These are phyloP conservation scores for Cryptococcus sp. DNA, from an alignment of 1,284 basidiomycete species.

Conservation along the genomic window DNA sequence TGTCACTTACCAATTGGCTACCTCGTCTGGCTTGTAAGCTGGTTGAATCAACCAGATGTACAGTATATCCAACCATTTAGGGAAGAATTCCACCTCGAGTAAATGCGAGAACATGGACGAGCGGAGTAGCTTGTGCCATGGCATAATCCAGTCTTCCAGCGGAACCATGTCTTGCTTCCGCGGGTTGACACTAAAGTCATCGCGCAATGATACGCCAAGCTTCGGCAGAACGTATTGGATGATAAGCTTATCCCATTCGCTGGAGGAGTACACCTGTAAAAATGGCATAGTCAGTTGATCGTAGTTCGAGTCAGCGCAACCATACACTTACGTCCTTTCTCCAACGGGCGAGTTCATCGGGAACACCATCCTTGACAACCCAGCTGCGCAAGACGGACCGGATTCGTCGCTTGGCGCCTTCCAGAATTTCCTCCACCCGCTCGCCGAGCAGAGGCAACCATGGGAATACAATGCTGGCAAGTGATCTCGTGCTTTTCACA, in stretches of 20 bases:
- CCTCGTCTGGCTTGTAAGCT: conserved; percentile 79
- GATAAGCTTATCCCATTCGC: conserved; percentile 88
- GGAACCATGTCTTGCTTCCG: conserved; percentile 83
- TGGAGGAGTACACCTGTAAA: conserved; percentile 66
- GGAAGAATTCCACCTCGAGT: conserved; percentile 88
- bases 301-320: background rate
- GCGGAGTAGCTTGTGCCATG: conserved; percentile 75
- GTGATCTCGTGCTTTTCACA: conserved; percentile 55
- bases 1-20: conserved; percentile 78
- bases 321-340: conserved; percentile 64
- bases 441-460: conserved; percentile 89
- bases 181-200: conserved; percentile 84
- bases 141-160: conserved; percentile 68
- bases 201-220: conserved; percentile 74
- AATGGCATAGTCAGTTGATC: background rate
- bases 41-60: conserved; percentile 88
- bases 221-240: conserved; percentile 90
- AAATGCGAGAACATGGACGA: conserved; percentile 75
- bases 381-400: conserved; percentile 77
- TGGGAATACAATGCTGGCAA: conserved; percentile 87
- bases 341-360: conserved; percentile 74
- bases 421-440: conserved; percentile 74
- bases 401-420: conserved; percentile 81
- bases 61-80: conserved; percentile 91
- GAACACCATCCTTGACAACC: conserved; percentile 72